phyloP scores from a whole-genome alignment of 139 green algal species.

The Chlorella sp. region DNA sequence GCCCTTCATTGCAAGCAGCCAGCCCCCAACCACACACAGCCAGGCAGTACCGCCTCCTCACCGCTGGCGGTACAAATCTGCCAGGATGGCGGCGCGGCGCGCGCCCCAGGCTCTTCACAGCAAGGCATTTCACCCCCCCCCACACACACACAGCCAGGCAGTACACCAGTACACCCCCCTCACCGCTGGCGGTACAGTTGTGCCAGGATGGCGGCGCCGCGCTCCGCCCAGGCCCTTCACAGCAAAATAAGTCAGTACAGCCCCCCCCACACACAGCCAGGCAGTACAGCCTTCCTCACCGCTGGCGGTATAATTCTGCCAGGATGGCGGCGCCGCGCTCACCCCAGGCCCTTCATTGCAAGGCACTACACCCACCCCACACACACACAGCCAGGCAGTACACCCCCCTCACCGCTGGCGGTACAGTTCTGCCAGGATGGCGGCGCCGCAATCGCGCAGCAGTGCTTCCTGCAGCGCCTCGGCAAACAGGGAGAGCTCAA shows the following conservation, averaged over 20 bases:
- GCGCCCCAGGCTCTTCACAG: too few relatives aligned
- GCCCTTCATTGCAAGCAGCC: too few relatives aligned
- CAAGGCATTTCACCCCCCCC: not conserved
- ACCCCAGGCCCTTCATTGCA: not conserved
- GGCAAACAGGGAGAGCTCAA: slow-evolving; percentile 80
- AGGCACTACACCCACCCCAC: not conserved
- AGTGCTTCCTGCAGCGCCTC: slow-evolving; percentile 80
- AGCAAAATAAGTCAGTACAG: not conserved
- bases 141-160: too few relatives aligned
- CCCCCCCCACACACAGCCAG: not conserved
- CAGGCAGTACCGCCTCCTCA: not conserved
- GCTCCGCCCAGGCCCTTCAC: too few relatives aligned
- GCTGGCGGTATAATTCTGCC: not conserved
- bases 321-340: slow-evolving; percentile 18
- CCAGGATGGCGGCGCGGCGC: slow-evolving; percentile 16
- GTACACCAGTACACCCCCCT: not conserved
- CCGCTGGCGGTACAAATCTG: slow-evolving; percentile 10
- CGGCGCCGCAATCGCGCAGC: slow-evolving; percentile 56
- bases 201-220: slow-evolving; percentile 21
- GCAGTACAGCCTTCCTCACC: not conserved
- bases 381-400: not conserved
- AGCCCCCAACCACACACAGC: too few relatives aligned
- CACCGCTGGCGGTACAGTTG: slow-evolving; percentile 20
- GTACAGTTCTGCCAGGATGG: slow-evolving; percentile 36
- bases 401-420: not conserved